Conservation (phyloP, 805 yeast species). For the Candida caryicola region DNA sequence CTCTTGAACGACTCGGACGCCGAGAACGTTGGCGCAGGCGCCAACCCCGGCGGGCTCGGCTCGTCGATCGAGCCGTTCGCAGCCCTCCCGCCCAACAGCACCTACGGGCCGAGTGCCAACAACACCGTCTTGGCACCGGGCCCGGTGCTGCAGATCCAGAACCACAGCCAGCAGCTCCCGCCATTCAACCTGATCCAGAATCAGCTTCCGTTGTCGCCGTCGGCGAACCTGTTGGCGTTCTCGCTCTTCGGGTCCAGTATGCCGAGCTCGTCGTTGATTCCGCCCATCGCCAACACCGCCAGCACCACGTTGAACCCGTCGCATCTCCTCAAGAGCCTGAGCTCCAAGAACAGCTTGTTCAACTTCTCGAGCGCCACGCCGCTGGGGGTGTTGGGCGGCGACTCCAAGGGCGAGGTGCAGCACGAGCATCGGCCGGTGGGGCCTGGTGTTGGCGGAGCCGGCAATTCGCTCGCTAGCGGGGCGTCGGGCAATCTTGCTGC, state of each 20-base stretch:
- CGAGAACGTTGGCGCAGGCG: slow-evolving; percentile 10
- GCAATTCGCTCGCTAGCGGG: no score
- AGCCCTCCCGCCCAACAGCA: slow-evolving; percentile 1
- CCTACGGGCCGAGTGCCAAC: not conserved
- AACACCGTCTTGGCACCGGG: slow-evolving; percentile 10
- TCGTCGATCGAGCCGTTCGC: slow-evolving; percentile 2
- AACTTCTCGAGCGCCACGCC: slow-evolving; percentile 3
- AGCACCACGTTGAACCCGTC: slow-evolving; percentile 27
- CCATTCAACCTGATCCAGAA: slow-evolving; percentile 36
- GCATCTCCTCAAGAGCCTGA: slow-evolving; percentile 18
- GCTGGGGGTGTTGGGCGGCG: slow-evolving; percentile 2
- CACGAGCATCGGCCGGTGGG: no score
- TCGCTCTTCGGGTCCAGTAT: slow-evolving; percentile 2
- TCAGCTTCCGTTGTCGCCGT: slow-evolving; percentile 29
- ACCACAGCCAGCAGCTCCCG: slow-evolving; percentile 33
- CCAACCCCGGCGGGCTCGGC: not conserved
- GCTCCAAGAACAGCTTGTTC: slow-evolving; percentile 3
- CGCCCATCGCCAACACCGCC: slow-evolving; percentile 16
- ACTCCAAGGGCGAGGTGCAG: no score
- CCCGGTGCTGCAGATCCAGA: slow-evolving; percentile 22
- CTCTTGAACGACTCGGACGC: slow-evolving; percentile 25
- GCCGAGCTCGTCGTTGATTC: slow-evolving; percentile 10
- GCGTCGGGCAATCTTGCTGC: no score
- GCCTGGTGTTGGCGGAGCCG: no score
- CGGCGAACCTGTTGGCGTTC: slow-evolving; percentile 8